Evolutionary conservation across 345 rosid genomes (phyloP), one percentile per base, ranked within the genome.

Genomic region (Brassica juncea): DNA sequence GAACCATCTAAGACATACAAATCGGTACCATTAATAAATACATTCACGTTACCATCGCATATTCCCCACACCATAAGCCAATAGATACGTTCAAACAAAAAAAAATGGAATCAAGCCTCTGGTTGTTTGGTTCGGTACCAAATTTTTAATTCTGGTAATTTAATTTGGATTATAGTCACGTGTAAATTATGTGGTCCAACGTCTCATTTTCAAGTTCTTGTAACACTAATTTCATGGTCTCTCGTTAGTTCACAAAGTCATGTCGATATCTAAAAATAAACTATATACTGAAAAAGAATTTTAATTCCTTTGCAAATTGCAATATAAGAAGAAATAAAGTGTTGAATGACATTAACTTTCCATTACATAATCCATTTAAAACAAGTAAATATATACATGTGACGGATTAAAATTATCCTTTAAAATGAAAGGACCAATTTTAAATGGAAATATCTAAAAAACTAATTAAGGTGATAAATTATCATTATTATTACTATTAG

Each of bases 401-500:
- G 47, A 9, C 16, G 31, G 25, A 79, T 68, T 62, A 63, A 63
- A 79, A 55, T 70, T 69, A 80, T 70, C 79, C 75, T 73, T 57
- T 64, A 55, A 80, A 74, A 73, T 27, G 71, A 60, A 68, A 73
- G 27, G 59, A 74, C 2, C 60, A 35, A 47, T 67, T 73, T 44
- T 44, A 37, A 37, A 35, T 35, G 30, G 70, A 12, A 66, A 66
- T 9, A 4, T 44, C 55, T 66, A 59, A 4, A 27, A 30, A 60
- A 60, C 4, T 11, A 54, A 74, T 70, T 8, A 91, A 63, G 93
- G 86, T 76, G 83, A 69, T 75, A 83, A 82, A 74, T 82, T 82
- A 82, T 86, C 66, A n/a, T 49, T 49, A 49, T n/a, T 49, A 49
- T n/a, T 49, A 49, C 57, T 49, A 49, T 5, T 49, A 0, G 75